Percentiles rank a stretch among this genome's conserved stretches.
phyloP scores from a whole-genome alignment of 2,329 filamentous ascomycete genomes.

The Xylaria sp. region DNA sequence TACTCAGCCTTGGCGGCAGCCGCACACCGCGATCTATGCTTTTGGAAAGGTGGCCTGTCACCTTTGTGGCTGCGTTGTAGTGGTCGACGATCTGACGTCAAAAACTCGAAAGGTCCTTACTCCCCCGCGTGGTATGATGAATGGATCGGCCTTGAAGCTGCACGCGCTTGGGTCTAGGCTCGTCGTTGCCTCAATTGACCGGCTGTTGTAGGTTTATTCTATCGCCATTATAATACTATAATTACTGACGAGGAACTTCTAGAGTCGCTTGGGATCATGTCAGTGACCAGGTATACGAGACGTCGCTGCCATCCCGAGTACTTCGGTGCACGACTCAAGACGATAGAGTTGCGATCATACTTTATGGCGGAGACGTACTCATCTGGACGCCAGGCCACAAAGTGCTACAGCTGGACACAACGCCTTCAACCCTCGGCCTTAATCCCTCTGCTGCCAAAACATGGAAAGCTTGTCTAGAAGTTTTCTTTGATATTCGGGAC shows the following conservation, averaged over 20 bases:
- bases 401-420: slow-evolving; percentile 29
- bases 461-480: slow-evolving; percentile 29
- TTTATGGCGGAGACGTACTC: slow-evolving; percentile 37
- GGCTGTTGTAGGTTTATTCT: slow-evolving; percentile 38
- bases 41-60: slow-evolving; percentile 42
- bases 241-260: slow-evolving; percentile 27
- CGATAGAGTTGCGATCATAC: slow-evolving; percentile 37
- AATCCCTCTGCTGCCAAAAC: background rate
- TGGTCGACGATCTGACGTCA: slow-evolving; percentile 40
- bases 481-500: slow-evolving; percentile 39
- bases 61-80: slow-evolving; percentile 23
- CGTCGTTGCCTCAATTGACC: slow-evolving; percentile 36
- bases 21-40: slow-evolving; percentile 29
- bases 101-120: slow-evolving; percentile 40
- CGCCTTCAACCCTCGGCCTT: slow-evolving; percentile 20
- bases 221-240: background rate
- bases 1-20: too few species aligned
- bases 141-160: slow-evolving; percentile 24
- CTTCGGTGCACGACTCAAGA: slow-evolving; percentile 33
- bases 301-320: slow-evolving; percentile 34
- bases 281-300: slow-evolving; percentile 36
- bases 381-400: slow-evolving; percentile 41
- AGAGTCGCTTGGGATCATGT: slow-evolving; percentile 46
- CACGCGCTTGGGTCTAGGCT: slow-evolving; percentile 42
- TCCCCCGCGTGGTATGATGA: slow-evolving; percentile 33